phyloP scores from a whole-genome alignment of 1,139 yeast species.

The Trichomonascaceae sp. region DNA sequence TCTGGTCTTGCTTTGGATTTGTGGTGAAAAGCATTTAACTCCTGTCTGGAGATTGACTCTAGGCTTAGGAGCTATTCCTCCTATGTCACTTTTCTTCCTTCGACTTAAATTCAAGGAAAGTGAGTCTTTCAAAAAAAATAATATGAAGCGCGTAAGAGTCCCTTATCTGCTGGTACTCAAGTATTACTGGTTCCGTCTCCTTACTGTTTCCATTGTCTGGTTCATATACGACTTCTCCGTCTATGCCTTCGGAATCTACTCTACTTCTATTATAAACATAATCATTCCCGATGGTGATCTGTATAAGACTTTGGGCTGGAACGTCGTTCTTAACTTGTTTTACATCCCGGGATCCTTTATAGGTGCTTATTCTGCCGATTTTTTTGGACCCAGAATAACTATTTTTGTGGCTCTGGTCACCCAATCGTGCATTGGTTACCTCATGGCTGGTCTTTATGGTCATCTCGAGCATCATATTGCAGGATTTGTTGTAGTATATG shows the following conservation, averaged over 20 bases:
- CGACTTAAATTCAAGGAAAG: slow-evolving; percentile 71
- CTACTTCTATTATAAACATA: slow-evolving; percentile 54
- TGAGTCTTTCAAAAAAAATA: slow-evolving; percentile 58
- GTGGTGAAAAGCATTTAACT: slow-evolving; percentile 58
- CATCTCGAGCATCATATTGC: slow-evolving; percentile 55
- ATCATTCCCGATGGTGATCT: slow-evolving; percentile 53
- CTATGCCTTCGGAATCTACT: slow-evolving; percentile 80
- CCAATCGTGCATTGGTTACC: slow-evolving; percentile 73
- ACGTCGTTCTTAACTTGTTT: slow-evolving; percentile 76
- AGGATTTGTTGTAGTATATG: slow-evolving; percentile 76
- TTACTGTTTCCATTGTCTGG: slow-evolving; percentile 71
- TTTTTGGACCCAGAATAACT: slow-evolving; percentile 79
- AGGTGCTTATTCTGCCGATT: slow-evolving; percentile 76
- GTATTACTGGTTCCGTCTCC: slow-evolving; percentile 77
- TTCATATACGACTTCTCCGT: slow-evolving; percentile 81
- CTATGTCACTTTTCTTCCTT: slow-evolving; percentile 64
- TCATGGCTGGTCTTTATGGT: slow-evolving; percentile 71
- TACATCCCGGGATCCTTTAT: slow-evolving; percentile 82
- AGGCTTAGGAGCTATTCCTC: slow-evolving; percentile 88
- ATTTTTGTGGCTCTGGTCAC: slow-evolving; percentile 56
- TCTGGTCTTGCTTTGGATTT: slow-evolving; percentile 77
- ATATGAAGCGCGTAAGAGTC: slow-evolving; percentile 56
- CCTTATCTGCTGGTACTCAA: slow-evolving; percentile 66
- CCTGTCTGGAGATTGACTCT: slow-evolving; percentile 87
- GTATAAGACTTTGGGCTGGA: slow-evolving; percentile 83